Evolutionary conservation across 2,329 filamentous ascomycete genomes (phyloP).

Genomic region (Hyphodiscus sp.): DNA sequence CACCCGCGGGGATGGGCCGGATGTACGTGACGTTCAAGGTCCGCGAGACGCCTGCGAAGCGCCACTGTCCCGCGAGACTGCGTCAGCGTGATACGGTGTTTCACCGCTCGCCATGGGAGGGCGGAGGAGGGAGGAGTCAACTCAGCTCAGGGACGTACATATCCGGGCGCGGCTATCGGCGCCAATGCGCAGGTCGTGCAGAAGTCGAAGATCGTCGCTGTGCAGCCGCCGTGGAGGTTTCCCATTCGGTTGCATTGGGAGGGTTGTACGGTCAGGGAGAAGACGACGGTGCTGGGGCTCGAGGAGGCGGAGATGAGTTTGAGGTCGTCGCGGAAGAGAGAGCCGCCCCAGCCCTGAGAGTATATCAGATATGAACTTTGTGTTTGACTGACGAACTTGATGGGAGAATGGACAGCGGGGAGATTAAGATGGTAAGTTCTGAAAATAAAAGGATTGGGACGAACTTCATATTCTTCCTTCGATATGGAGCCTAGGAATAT

Average conservation of each 20-base stretch:
- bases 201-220: conserved; percentile 61
- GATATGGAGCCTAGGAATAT: conserved; percentile 11
- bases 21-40: conserved; percentile 63
- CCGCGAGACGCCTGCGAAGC: conserved; percentile 55
- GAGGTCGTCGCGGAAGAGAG: conserved; percentile 15
- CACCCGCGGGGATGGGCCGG: conserved; percentile 53
- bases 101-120: not conserved
- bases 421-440: not conserved
- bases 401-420: not conserved
- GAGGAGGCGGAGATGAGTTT: conserved; percentile 21
- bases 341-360: conserved; percentile 24
- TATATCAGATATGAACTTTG: not conserved
- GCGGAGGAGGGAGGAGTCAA: not conserved
- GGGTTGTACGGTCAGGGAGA: conserved; percentile 43
- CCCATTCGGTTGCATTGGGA: conserved; percentile 46
- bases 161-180: conserved; percentile 50
- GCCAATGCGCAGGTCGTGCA: conserved; percentile 54
- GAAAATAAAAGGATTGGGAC: conserved; percentile 2
- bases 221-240: conserved; percentile 57
- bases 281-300: conserved; percentile 18
- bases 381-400: not conserved
- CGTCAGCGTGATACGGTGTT: not conserved
- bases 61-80: conserved; percentile 36
- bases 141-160: conserved; percentile 20
- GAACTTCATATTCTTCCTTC: conserved; percentile 14